Percentiles rank a stretch among this genome's conserved stretches.
Evolutionary conservation across 148 eudicot genomes (phyloP).

Genomic region (Rhododendron ferrugineum): DNA sequence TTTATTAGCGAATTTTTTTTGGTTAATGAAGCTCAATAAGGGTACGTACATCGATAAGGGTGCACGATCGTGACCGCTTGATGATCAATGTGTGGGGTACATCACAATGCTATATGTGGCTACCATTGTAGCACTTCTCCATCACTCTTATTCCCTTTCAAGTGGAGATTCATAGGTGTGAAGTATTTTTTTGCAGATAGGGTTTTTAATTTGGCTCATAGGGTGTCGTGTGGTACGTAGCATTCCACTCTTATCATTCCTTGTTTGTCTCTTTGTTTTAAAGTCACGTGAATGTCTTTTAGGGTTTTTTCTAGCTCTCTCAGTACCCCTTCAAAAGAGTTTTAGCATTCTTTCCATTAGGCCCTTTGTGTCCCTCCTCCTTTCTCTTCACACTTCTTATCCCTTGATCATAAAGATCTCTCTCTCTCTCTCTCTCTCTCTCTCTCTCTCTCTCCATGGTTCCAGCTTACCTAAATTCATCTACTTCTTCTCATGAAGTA

Average conservation of each 20-base stretch:
- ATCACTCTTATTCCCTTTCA: background rate
- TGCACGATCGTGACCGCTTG: background rate
- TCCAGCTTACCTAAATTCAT: conserved; percentile 4
- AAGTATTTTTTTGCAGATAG: conserved; percentile 13
- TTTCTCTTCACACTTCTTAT: background rate
- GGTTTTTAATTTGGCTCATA: conserved; percentile 21
- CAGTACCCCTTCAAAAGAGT: conserved; percentile 14
- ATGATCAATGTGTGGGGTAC: background rate
- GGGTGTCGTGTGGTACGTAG: conserved; percentile 39
- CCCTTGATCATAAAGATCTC: background rate
- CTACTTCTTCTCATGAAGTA: conserved; percentile 10
- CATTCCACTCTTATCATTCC: conserved; percentile 30
- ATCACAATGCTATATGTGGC: background rate
- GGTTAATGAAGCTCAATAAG: no score
- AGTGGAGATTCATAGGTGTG: background rate
- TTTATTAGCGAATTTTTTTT: no score
- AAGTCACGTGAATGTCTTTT: conserved; percentile 51
- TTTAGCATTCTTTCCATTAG: background rate
- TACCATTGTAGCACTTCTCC: background rate
- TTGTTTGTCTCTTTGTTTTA: conserved; percentile 26
- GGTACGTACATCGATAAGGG: no score
- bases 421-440: conserved; percentile 1
- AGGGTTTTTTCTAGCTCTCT: background rate
- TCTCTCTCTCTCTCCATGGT: conserved; percentile 16
- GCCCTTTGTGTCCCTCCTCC: background rate